These are phyloP conservation scores for Vanrija pseudolonga DNA, from an alignment of 1,284 basidiomycete species.

Conservation along the genomic window DNA sequence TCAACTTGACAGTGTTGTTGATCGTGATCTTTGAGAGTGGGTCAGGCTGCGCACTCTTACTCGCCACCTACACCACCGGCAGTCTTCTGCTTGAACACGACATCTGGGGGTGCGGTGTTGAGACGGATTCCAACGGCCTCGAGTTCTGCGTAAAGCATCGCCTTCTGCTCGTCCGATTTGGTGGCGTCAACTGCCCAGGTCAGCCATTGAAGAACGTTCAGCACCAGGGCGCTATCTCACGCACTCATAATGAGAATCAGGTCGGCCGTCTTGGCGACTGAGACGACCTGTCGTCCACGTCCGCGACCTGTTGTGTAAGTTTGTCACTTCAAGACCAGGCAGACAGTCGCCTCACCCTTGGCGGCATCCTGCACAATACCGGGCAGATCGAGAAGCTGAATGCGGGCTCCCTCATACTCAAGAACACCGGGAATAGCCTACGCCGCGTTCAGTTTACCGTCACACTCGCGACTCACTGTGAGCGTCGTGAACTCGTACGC, in stretches of 20 bases:
- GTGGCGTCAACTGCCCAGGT: slow-evolving; percentile 73
- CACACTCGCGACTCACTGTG: slow-evolving; percentile 56
- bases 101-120: slow-evolving; percentile 84
- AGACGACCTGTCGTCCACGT: slow-evolving; percentile 90
- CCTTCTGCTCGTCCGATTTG: slow-evolving; percentile 88
- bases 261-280: slow-evolving; percentile 91
- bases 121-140: slow-evolving; percentile 95
- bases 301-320: slow-evolving; percentile 63
- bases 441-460: not conserved
- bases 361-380: slow-evolving; percentile 97
- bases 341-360: slow-evolving; percentile 55
- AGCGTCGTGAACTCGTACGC: slow-evolving; percentile 96
- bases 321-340: not conserved
- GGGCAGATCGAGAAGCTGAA: slow-evolving; percentile 91
- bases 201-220: not conserved
- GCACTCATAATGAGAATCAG: slow-evolving; percentile 90
- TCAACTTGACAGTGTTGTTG: slow-evolving; percentile 73
- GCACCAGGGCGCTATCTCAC: slow-evolving; percentile 50
- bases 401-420: slow-evolving; percentile 86
- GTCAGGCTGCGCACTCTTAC: not conserved
- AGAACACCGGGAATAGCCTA: slow-evolving; percentile 91
- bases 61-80: slow-evolving; percentile 74
- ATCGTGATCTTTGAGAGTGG: slow-evolving; percentile 7
- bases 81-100: slow-evolving; percentile 65
- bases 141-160: slow-evolving; percentile 82